phyloP scores from a whole-genome alignment of 2,329 filamentous ascomycete genomes.

The Didymella arachidicola region DNA sequence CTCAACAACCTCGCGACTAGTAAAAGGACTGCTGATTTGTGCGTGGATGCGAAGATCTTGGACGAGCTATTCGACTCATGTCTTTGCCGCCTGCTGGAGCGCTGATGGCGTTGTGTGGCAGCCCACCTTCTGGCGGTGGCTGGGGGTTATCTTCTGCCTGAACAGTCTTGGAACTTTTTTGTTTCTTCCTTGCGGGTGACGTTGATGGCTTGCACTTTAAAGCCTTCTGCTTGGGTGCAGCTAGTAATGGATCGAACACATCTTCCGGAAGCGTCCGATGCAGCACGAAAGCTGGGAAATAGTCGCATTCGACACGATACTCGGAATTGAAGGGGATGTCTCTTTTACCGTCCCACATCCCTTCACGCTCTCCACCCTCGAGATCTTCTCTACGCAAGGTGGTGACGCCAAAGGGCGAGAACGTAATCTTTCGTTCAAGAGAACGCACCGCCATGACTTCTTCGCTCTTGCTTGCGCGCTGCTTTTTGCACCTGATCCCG shows the following conservation, averaged over 20 bases:
- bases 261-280: constrained; percentile 39
- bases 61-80: not conserved
- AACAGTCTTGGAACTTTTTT: not conserved
- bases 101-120: not conserved
- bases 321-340: constrained; percentile 42
- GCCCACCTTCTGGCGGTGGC: not conserved
- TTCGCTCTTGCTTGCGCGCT: constrained; percentile 30
- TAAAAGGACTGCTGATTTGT: not conserved
- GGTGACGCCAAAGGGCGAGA: constrained; percentile 46
- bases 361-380: constrained; percentile 37
- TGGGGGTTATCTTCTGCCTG: not conserved
- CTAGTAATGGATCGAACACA: constrained; percentile 28
- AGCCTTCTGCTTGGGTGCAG: constrained; percentile 18
- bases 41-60: not conserved
- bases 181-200: constrained; percentile 11
- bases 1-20: not conserved
- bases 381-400: constrained; percentile 39
- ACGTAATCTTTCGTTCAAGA: constrained; percentile 47
- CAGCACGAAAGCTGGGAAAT: constrained; percentile 46
- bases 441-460: constrained; percentile 17
- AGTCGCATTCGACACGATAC: constrained; percentile 46
- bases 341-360: constrained; percentile 30
- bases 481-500: constrained; percentile 43
- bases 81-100: not conserved
- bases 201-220: constrained; percentile 24